Evolutionary conservation across 345 rosid genomes (phyloP), one percentile per base, ranked within the genome.

Genomic region (Conringia planisiliqua): DNA sequence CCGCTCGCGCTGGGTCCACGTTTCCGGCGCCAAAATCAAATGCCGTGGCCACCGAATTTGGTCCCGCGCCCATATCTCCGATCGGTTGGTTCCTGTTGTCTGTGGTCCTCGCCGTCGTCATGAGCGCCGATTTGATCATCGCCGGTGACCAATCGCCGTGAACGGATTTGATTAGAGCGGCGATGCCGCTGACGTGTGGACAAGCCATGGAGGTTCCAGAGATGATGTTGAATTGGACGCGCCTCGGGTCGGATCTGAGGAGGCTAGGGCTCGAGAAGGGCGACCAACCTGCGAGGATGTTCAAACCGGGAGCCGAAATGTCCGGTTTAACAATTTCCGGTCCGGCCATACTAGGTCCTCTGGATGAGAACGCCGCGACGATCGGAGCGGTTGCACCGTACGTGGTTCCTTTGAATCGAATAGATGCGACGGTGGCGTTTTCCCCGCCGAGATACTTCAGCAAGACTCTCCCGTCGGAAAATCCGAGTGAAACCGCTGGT

Each of bases 171-270:
- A 90, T 81, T 1, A 90, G 74, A 17, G 89, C 86, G 12, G 93
- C 98, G 5, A 93, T 71, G 71, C 98, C 98, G 55, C 87, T 85
- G 8, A 88, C 76, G 65, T 93, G 98, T 1, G 98, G 96, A 63
- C 97, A 90, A 1, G 97, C 80, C 98, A 93, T 93, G 7, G 97
- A 93, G 2, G 97, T 93, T 39, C 97, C 98, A 1, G 98, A 91
- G 22, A 82, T 56, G 35, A 93, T 74, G 68, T 91, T 89, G 87
- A 88, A 89, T 1, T 68, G 17, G 24, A 88, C 93, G 0, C 86
- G 77, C 61, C 98, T 85, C 6, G 82, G 80, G 59, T 93, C 98
- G 1, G 70, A 74, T 38, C 58, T 51, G 26, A 87, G 79, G 24
- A 56, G 57, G 6, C 86, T 83, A 2, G 96, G 96, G 67, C 88